Conservation (phyloP, 805 yeast genomes). For the Saccharomycopsis microspora region DNA sequence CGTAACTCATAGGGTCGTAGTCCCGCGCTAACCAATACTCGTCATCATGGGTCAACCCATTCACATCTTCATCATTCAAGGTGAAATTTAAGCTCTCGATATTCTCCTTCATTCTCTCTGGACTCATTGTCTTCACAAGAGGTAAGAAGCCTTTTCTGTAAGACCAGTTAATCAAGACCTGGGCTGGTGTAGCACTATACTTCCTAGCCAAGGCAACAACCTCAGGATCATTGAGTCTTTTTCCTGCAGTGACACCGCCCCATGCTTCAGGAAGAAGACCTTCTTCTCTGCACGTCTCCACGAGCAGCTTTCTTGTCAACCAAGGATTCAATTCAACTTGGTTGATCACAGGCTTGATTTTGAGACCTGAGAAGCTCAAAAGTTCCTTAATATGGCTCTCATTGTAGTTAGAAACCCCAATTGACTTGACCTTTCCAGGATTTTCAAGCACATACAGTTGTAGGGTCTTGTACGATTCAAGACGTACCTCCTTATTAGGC, state of each 20-base stretch:
- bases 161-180: conserved; percentile 47
- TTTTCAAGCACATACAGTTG: conserved; percentile 57
- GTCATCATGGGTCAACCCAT: conserved; percentile 10
- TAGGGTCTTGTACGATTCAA: conserved; percentile 59
- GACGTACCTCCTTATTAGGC: conserved; percentile 30
- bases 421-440: conserved; percentile 43
- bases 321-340: conserved; percentile 47
- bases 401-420: conserved; percentile 74
- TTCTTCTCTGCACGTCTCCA: conserved; percentile 30
- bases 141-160: conserved; percentile 45
- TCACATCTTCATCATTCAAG: conserved; percentile 27
- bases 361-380: conserved; percentile 41
- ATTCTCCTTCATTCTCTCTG: conserved; percentile 29
- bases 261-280: conserved; percentile 48
- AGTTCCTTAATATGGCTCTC: conserved; percentile 47
- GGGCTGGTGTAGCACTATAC: conserved; percentile 34
- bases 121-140: conserved; percentile 34
- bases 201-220: conserved; percentile 31
- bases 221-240: conserved; percentile 31
- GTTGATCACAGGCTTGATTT: conserved; percentile 39
- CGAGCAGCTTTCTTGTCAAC: conserved; percentile 30
- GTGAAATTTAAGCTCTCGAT: conserved; percentile 30
- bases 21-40: neutral
- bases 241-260: conserved; percentile 51
- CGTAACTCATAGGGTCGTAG: neutral